These are phyloP conservation scores for Lichtheimia ornata DNA, from an alignment of 371 early-diverging fungal genomes.

Conservation along the genomic window DNA sequence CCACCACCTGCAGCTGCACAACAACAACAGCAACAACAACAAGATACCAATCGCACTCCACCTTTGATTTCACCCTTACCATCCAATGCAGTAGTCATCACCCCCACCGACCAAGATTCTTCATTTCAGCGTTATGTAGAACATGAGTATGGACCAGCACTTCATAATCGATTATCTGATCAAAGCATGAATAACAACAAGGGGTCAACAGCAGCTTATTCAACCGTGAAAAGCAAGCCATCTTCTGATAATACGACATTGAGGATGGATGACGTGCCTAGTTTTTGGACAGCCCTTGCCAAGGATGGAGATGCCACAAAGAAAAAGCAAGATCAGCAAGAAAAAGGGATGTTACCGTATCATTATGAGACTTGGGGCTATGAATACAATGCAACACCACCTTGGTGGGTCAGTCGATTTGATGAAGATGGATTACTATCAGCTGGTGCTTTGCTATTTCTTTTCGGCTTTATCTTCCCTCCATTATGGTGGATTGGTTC, in stretches of 20 bases:
- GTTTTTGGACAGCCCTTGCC: constrained; percentile 13
- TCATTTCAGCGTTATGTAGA: constrained; percentile 15
- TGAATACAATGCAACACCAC: constrained; percentile 12
- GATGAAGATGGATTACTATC: constrained; percentile 40
- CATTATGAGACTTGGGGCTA: constrained; percentile 10
- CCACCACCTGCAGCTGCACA: constrained; percentile 4
- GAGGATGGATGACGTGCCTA: constrained; percentile 6
- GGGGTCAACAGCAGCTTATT: no score
- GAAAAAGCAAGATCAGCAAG: not conserved
- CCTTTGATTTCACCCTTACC: constrained; percentile 12
- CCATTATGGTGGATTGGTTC: constrained; percentile 51
- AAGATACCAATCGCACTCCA: constrained; percentile 1
- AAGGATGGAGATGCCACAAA: constrained; percentile 13
- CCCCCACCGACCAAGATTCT: constrained; percentile 5
- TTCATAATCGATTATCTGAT: constrained; percentile 14
- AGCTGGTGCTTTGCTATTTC: constrained; percentile 31
- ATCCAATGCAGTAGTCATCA: constrained; percentile 12
- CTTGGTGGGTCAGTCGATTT: constrained; percentile 30
- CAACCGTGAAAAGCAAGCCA: no score
- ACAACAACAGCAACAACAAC: constrained; percentile 2
- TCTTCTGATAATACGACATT: not conserved
- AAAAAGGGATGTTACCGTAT: not conserved
- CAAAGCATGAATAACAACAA: no score
- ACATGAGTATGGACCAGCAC: constrained; percentile 6
- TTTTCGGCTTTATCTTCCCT: constrained; percentile 48